Percentiles rank a stretch among this genome's conserved stretches.
Evolutionary conservation across 2,329 filamentous ascomycete genomes (phyloP).

Genomic region (Coniella lustricola): DNA sequence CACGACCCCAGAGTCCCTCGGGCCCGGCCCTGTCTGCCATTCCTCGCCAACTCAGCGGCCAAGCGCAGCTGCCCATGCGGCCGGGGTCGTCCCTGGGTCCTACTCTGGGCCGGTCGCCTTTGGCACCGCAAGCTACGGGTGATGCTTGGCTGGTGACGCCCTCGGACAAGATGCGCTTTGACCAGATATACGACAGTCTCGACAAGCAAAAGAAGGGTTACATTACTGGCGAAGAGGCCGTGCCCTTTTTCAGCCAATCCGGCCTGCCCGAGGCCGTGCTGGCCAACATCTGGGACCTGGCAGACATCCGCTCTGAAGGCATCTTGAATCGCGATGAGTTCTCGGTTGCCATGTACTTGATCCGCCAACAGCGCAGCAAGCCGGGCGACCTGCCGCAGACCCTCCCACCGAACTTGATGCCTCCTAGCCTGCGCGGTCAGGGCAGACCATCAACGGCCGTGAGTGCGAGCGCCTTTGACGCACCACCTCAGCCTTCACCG

Average conservation of each 20-base stretch:
- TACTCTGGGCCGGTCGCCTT: constrained; percentile 32
- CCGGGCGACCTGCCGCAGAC: constrained; percentile 64
- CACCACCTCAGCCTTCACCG: constrained; percentile 30
- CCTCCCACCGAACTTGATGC: constrained; percentile 76
- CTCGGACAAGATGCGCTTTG: constrained; percentile 80
- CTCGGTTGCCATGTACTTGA: constrained; percentile 94
- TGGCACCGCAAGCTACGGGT: constrained; percentile 36
- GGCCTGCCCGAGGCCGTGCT: constrained; percentile 80
- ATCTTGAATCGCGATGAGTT: constrained; percentile 84
- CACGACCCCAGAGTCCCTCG: constrained; percentile 43
- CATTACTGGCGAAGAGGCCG: constrained; percentile 91
- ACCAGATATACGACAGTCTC: constrained; percentile 75
- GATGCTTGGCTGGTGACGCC: constrained; percentile 75
- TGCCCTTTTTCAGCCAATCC: constrained; percentile 89
- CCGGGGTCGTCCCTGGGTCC: constrained; percentile 49
- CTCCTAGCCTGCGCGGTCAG: constrained; percentile 73
- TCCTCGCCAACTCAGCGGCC: constrained; percentile 74
- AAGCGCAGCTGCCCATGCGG: constrained; percentile 52
- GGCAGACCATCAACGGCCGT: constrained; percentile 37
- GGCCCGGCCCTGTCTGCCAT: constrained; percentile 56
- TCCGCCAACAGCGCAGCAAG: constrained; percentile 77
- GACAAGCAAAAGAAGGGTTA: constrained; percentile 75
- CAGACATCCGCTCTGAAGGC: constrained; percentile 87
- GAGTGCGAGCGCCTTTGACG: constrained; percentile 51
- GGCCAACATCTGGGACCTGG: constrained; percentile 94